Evolutionary conservation across 1,284 basidiomycete species (phyloP), one percentile per base, ranked within the genome.

Genomic region (Agroathelia rolfsii): DNA sequence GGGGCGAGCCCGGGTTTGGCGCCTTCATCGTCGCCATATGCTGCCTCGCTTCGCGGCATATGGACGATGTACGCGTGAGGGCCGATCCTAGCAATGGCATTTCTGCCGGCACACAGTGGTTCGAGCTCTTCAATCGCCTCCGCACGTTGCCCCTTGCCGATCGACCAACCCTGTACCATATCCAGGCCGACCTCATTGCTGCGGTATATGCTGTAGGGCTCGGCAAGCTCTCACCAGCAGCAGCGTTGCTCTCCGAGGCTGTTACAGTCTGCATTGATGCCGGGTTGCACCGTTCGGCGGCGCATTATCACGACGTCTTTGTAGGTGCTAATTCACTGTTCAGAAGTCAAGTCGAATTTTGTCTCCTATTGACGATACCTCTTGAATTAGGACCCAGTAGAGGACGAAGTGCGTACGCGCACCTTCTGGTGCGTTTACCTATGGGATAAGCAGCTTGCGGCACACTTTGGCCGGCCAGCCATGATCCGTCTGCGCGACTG

Each of bases 381-480:
- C 42, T 62, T 63, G 40, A n/a, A n/a, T n/a, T n/a, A n/a, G n/a
- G 78, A 86, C 53, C 70, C 80, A 4, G 78, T 92, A 41, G 87
- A 92, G 52, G 80, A 84, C 43, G 85, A 92, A 53, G 76, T 88
- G 12, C 72, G 88, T 36, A 89, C 89, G 55, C 75, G 88, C 41
- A 92, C 88, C 0, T 93, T 92, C 56, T 93, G 87, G 87, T 86
- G 84, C 40, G 85, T 92, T 15, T 93, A 92, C 55, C 68, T 87
- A 26, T 92, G 88, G 88, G 88, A 92, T 55, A 92, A 92, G 56
- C 87, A 89, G 48, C 70, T 83, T 7, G 58, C 69, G 22, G 83
- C 86, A 19, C 79, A 89, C 45, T 90, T 92, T 51, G 88, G 88
- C 11, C 66, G 87, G 14, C 88, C 88, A 13, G 76, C 87, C 2